These are phyloP conservation scores for Leishmania major DNA, from an alignment of 208 protist species.

Conservation along the genomic window DNA sequence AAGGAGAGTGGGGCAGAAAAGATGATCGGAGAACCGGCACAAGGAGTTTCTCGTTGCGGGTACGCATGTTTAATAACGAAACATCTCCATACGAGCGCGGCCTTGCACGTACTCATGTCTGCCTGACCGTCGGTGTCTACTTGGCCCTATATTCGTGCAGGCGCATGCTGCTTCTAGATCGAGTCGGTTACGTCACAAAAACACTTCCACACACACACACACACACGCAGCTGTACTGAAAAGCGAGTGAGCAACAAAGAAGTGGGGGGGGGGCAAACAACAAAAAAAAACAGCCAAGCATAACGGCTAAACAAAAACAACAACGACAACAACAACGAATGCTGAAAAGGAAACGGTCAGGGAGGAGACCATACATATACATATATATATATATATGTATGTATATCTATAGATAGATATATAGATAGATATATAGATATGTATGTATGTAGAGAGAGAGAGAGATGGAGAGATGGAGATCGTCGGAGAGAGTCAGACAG, in stretches of 20 bases:
- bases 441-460: not conserved
- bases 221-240: slow-evolving; percentile 4
- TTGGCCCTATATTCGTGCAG: not conserved
- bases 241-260: not conserved
- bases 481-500: not conserved
- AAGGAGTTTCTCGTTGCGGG: not conserved
- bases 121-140: not conserved
- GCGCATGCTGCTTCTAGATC: not conserved
- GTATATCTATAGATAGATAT: not conserved
- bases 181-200: not conserved
- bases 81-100: not conserved
- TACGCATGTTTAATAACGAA: no score
- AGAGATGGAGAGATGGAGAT: not conserved
- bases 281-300: slow-evolving; percentile 3
- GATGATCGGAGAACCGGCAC: not conserved
- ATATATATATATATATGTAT: not conserved
- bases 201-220: slow-evolving; percentile 3
- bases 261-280: no score
- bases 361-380: not conserved
- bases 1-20: not conserved
- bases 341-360: not conserved
- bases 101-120: not conserved
- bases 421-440: not conserved
- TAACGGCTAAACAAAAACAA: not conserved
- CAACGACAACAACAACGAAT: not conserved